A percentile compares a stretch with the other conserved stretches of the same genome.
phyloP scores from a whole-genome alignment of 148 eudicot species.

The Gaultheria prostrata region DNA sequence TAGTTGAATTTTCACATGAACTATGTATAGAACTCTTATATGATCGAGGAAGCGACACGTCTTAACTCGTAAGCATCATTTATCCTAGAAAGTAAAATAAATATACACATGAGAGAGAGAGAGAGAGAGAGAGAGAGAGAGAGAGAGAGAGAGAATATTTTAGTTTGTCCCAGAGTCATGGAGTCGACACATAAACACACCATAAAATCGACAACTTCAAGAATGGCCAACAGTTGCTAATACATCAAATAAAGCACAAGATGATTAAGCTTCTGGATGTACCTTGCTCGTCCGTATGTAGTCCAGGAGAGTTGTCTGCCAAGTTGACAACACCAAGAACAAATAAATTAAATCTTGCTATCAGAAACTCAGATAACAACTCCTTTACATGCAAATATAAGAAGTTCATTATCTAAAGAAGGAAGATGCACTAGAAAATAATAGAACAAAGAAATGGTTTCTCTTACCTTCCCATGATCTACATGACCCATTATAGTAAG shows the following conservation, averaged over 20 bases:
- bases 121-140: no score
- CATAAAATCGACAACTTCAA: neutral
- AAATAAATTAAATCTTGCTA: constrained; percentile 30
- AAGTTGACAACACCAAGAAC: constrained; percentile 26
- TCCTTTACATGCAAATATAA: neutral
- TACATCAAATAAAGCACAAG: constrained; percentile 12
- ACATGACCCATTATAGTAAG: constrained; percentile 99
- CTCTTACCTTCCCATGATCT: constrained; percentile 91
- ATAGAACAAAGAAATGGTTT: constrained; percentile 2
- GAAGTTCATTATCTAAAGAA: neutral
- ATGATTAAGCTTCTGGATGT: constrained; percentile 22
- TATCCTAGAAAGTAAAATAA: neutral
- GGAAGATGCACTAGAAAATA: neutral
- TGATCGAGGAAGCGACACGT: neutral
- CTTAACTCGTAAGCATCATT: neutral
- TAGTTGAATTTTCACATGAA: neutral
- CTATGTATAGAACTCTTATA: neutral
- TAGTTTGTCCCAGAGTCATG: neutral
- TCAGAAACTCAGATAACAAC: constrained; percentile 4
- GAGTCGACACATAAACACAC: neutral
- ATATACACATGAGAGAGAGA: no score
- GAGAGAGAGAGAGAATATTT: neutral
- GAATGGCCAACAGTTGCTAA: neutral
- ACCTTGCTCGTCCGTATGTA: constrained; percentile 92
- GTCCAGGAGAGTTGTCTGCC: constrained; percentile 97